Percentiles rank a stretch among this genome's conserved stretches.
Evolutionary conservation across 306 rosid species (phyloP).

Genomic region (Dryas alaskensis): DNA sequence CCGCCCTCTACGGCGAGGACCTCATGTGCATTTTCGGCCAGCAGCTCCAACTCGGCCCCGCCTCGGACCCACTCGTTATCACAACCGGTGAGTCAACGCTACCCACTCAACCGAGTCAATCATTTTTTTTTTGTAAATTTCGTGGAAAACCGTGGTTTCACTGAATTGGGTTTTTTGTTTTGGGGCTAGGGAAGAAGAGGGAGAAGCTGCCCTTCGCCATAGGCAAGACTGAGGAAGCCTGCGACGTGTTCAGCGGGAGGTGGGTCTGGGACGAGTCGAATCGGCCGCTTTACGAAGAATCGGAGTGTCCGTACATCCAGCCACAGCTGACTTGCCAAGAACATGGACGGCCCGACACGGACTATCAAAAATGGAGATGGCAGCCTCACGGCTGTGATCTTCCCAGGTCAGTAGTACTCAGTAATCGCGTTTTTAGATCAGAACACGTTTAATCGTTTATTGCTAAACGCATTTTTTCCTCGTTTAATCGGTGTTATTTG

Average conservation of each 20-base stretch:
- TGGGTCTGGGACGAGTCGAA: conserved; percentile 79
- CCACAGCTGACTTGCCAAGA: conserved; percentile 88
- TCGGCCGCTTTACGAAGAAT: conserved; percentile 76
- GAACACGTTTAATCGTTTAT: background rate
- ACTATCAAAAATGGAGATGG: conserved; percentile 82
- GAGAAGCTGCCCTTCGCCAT: conserved; percentile 54
- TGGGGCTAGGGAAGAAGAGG: conserved; percentile 44
- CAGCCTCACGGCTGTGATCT: conserved; percentile 85
- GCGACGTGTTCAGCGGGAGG: conserved; percentile 72
- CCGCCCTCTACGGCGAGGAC: conserved; percentile 66
- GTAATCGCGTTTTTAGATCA: background rate
- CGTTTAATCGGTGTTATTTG: background rate
- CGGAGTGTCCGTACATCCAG: conserved; percentile 95
- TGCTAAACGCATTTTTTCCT: background rate
- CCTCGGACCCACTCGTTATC: conserved; percentile 28
- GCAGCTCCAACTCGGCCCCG: conserved; percentile 48
- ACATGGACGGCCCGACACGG: conserved; percentile 81
- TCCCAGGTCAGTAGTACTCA: conserved; percentile 49
- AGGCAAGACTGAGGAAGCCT: conserved; percentile 52
- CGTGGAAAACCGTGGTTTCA: background rate
- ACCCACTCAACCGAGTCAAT: background rate
- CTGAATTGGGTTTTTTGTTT: conserved; percentile 22
- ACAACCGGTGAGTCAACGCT: conserved; percentile 50
- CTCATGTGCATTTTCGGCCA: conserved; percentile 60
- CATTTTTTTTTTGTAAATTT: no score